Evolutionary conservation across 305 asterid genomes (phyloP).

Genomic region (Fraxinus albicans): DNA sequence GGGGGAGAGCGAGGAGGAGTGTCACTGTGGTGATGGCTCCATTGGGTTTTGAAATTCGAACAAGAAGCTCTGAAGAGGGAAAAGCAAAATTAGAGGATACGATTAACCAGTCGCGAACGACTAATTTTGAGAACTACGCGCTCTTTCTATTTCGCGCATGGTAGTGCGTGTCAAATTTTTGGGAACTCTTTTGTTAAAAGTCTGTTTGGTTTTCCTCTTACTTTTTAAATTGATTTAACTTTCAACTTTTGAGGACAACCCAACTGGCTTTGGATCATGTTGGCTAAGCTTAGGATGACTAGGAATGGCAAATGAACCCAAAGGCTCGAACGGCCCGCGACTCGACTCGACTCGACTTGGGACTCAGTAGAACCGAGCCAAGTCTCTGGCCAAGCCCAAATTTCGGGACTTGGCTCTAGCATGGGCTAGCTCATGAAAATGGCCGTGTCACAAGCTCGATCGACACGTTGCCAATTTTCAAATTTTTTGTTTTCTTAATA

Average conservation of each 20-base stretch:
- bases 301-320: no score
- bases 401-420: no score
- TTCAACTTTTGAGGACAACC: neutral
- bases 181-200: neutral
- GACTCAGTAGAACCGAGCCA: no score
- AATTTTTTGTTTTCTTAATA: no score
- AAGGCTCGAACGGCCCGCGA: no score
- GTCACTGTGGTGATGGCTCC: slow-evolving; percentile 48
- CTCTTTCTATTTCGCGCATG: neutral
- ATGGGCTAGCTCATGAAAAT: no score
- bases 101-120: neutral
- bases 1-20: slow-evolving; percentile 27
- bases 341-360: no score
- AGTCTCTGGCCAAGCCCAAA: no score
- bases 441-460: no score
- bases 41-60: slow-evolving; percentile 57
- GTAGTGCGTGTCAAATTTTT: neutral
- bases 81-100: neutral
- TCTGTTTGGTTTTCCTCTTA: neutral
- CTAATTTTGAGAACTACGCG: neutral
- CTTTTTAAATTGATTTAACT: neutral
- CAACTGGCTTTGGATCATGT: neutral
- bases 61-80: neutral
- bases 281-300: neutral
- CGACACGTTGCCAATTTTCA: no score